A percentile compares a stretch with the other conserved stretches of the same genome.
phyloP scores from a whole-genome alignment of 768 basidiomycete species.

The Phlegmacium glaucopus region DNA sequence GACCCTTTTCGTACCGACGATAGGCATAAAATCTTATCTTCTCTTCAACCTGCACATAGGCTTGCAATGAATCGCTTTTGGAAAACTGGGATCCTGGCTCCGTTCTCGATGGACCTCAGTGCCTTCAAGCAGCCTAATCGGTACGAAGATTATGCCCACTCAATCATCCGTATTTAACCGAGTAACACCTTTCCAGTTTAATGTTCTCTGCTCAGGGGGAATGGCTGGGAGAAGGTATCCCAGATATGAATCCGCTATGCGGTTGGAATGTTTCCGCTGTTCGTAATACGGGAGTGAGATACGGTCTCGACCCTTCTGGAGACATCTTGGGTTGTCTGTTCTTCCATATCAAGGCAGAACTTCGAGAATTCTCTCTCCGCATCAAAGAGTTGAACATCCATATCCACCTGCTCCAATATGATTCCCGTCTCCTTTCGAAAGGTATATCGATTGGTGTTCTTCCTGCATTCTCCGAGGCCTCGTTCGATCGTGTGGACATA shows the following conservation, averaged over 20 bases:
- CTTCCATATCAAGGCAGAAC: constrained; percentile 39
- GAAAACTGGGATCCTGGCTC: constrained; percentile 36
- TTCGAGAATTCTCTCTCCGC: constrained; percentile 34
- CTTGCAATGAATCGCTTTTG: constrained; percentile 33
- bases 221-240: constrained; percentile 37
- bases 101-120: constrained; percentile 31
- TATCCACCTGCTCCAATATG: constrained; percentile 38
- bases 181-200: constrained; percentile 22
- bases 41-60: constrained; percentile 39
- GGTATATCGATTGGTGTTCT: constrained; percentile 36
- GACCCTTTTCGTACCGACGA: constrained; percentile 38
- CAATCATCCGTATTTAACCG: background rate
- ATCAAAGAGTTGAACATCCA: constrained; percentile 33
- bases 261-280: constrained; percentile 49
- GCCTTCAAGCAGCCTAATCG: constrained; percentile 37
- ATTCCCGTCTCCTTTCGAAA: constrained; percentile 39
- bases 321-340: constrained; percentile 42
- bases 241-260: constrained; percentile 41
- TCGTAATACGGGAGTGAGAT: constrained; percentile 30
- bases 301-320: constrained; percentile 28
- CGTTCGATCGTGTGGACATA: constrained; percentile 38
- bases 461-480: constrained; percentile 31
- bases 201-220: constrained; percentile 42
- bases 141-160: constrained; percentile 18
- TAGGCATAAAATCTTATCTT: constrained; percentile 36